Evolutionary conservation across 1,139 yeast genomes (phyloP), one percentile per base, ranked within the genome.

Genomic region (Arxiozyma slooffiae): DNA sequence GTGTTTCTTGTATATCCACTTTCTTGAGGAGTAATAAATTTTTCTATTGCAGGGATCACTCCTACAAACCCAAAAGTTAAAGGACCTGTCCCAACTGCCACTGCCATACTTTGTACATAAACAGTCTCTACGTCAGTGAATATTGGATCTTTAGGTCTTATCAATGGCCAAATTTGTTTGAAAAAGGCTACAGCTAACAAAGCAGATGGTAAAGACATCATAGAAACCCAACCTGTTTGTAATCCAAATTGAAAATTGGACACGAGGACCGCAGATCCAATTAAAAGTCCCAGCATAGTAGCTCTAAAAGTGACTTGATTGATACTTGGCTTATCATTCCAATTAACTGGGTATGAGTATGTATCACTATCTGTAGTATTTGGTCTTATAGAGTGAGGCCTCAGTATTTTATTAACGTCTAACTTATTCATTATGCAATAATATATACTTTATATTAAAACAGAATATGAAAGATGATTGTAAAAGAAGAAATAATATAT

Each of bases 161-260:
- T 48, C 47, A 56, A 55, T 51, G 66, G 71, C 59, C 61, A 78
- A 41, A 72, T 76, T 57, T 44, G 68, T 54, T 49, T 79, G 73
- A 90, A 92, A 23, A 85, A 71, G 0, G 96, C 86, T 67, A 81
- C 90, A 0, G 95, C 97, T 22, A 92, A 68, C 48, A 92, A 69
- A 0, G 97, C 96, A 7, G 96, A 85, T 0, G 98, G 97, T 51
- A 92, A 72, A n/a, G 96, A 85, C 98, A 92, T 92, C 98, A 92
- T 92, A 8, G 96, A 88, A 1, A 92, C 97, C 98, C 98, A 92
- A 1, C 98, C 98, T 0, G 97, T 90, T 63, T 92, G 98, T 30
- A 92, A 73, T 1, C 98, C 98, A 67, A 92, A 92, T 64, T 90
- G 97, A 71, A 92, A 92, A 66, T 92, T 92, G 3, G 96, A 87